These are phyloP conservation scores for Lentinula sp. DNA, from an alignment of 768 basidiomycete genomes.

Conservation along the genomic window DNA sequence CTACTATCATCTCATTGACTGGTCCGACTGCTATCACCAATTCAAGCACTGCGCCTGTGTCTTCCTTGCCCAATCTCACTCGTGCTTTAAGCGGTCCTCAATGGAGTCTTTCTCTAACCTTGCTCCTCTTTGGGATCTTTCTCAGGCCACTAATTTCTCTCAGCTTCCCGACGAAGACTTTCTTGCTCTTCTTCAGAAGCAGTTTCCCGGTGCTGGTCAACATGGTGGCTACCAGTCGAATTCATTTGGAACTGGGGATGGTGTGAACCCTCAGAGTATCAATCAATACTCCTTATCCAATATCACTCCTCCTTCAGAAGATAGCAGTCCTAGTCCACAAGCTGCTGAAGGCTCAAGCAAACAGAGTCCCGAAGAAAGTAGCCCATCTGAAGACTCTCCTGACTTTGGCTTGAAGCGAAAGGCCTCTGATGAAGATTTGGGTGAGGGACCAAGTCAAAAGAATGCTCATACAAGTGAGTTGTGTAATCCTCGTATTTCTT, in stretches of 20 bases:
- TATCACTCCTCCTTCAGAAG: slow-evolving; percentile 61
- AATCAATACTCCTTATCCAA: slow-evolving; percentile 42
- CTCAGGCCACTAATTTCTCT: slow-evolving; percentile 51
- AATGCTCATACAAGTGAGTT: slow-evolving; percentile 54
- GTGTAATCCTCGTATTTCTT: not conserved
- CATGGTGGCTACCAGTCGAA: slow-evolving; percentile 8
- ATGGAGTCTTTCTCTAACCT: slow-evolving; percentile 49
- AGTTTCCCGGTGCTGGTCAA: slow-evolving; percentile 39
- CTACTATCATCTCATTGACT: not conserved
- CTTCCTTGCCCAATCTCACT: not conserved
- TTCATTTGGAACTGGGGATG: slow-evolving; percentile 22
- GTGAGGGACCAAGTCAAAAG: slow-evolving; percentile 64
- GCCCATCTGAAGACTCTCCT: slow-evolving; percentile 26
- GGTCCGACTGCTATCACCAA: not conserved
- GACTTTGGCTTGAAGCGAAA: slow-evolving; percentile 68
- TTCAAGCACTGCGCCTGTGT: not conserved
- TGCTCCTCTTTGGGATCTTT: slow-evolving; percentile 62
- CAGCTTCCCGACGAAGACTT: slow-evolving; percentile 73
- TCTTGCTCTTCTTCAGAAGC: slow-evolving; percentile 70
- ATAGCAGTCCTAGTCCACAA: slow-evolving; percentile 75
- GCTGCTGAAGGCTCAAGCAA: slow-evolving; percentile 32
- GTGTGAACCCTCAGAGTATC: slow-evolving; percentile 57
- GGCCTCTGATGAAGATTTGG: slow-evolving; percentile 59
- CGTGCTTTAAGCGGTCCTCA: not conserved
- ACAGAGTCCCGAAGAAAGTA: slow-evolving; percentile 11